These are phyloP conservation scores for Venturia pyrina DNA, from an alignment of 2,329 filamentous ascomycete species.

Conservation along the genomic window DNA sequence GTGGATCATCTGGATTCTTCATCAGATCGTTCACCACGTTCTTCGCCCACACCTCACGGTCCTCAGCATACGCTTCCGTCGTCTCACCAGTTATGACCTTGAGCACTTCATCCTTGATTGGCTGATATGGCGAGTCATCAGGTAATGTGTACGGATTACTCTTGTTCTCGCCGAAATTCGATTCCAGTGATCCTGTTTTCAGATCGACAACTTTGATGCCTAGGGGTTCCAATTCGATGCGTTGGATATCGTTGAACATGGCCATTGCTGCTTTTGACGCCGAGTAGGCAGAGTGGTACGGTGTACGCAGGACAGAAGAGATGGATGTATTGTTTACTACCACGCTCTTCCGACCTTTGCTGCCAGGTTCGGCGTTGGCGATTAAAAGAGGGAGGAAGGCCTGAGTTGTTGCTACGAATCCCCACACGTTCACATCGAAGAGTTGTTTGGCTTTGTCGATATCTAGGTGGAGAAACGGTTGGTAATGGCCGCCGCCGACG, in stretches of 20 bases:
- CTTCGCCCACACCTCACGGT: slow-evolving; percentile 42
- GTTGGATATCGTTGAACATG: slow-evolving; percentile 46
- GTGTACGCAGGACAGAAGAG: slow-evolving; percentile 20
- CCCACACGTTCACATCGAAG: slow-evolving; percentile 46
- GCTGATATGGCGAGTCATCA: slow-evolving; percentile 40
- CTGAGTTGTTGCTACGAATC: slow-evolving; percentile 41
- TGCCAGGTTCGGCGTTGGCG: slow-evolving; percentile 24
- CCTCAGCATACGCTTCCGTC: slow-evolving; percentile 43
- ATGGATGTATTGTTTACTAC: slow-evolving; percentile 33
- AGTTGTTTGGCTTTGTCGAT: slow-evolving; percentile 34
- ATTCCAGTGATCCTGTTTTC: slow-evolving; percentile 51
- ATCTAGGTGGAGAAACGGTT: slow-evolving; percentile 47
- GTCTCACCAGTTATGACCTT: slow-evolving; percentile 42
- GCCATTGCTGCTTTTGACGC: slow-evolving; percentile 51
- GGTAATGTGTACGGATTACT: slow-evolving; percentile 36
- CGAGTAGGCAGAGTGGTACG: slow-evolving; percentile 39
- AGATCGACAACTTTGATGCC: slow-evolving; percentile 37
- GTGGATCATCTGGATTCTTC: slow-evolving; percentile 16
- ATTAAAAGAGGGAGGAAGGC: slow-evolving; percentile 45
- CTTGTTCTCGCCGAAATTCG: slow-evolving; percentile 46
- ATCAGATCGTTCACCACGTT: slow-evolving; percentile 45
- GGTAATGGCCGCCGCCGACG: slow-evolving; percentile 45
- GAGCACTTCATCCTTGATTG: slow-evolving; percentile 33
- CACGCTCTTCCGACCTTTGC: slow-evolving; percentile 16
- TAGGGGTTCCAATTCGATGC: slow-evolving; percentile 46